These are phyloP conservation scores for Pichia sp. DNA, from an alignment of 1,139 yeast species.

Conservation along the genomic window DNA sequence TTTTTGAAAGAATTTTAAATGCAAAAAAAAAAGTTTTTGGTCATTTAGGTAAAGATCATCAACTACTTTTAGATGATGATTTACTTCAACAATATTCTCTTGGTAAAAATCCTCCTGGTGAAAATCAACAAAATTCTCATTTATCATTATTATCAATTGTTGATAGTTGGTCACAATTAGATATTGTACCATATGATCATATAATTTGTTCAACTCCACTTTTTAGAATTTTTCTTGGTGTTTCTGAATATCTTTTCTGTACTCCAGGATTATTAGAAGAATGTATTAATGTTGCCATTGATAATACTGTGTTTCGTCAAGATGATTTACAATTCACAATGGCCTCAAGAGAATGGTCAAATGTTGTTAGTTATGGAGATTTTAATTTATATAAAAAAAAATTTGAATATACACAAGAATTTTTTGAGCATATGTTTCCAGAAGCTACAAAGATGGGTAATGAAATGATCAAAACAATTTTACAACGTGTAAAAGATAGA, in stretches of 20 bases:
- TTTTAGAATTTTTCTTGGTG: conserved; percentile 89
- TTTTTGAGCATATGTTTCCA: conserved; percentile 78
- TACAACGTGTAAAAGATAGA: conserved; percentile 44
- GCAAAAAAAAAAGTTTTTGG: conserved; percentile 79
- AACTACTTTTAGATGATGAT: conserved; percentile 70
- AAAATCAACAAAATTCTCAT: conserved; percentile 76
- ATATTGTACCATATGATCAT: conserved; percentile 90
- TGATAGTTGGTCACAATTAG: conserved; percentile 84
- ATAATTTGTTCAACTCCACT: conserved; percentile 94
- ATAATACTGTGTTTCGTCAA: conserved; percentile 63
- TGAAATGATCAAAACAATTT: conserved; percentile 88
- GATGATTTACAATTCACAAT: conserved; percentile 84
- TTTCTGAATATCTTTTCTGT: conserved; percentile 84
- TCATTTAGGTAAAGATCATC: conserved; percentile 46
- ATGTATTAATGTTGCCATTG: conserved; percentile 65
- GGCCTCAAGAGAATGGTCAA: conserved; percentile 83
- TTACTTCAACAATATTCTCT: conserved; percentile 75
- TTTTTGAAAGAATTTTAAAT: conserved; percentile 48
- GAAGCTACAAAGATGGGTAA: conserved; percentile 91
- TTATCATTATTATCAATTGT: conserved; percentile 82
- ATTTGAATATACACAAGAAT: conserved; percentile 73
- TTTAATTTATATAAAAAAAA: conserved; percentile 64
- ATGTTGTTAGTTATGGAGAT: conserved; percentile 69
- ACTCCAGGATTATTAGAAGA: conserved; percentile 75
- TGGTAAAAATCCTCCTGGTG: conserved; percentile 67